phyloP scores from a whole-genome alignment of 1,284 basidiomycete genomes.

The Tilletia horrida region DNA sequence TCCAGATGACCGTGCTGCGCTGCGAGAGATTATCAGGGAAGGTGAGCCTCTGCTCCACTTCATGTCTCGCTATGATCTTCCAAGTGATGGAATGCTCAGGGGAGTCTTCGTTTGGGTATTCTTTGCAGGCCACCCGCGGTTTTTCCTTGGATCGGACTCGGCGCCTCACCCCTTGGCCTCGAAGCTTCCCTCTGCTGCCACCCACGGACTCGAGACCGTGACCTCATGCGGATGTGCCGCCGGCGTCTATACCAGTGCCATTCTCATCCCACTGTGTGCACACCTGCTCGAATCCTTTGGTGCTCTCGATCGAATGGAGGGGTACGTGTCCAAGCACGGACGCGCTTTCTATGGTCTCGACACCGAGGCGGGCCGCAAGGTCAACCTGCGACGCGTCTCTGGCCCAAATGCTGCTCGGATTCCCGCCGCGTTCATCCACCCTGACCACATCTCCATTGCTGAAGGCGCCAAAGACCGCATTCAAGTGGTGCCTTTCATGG shows the following conservation, averaged over 20 bases:
- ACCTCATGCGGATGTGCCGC: slow-evolving; percentile 48
- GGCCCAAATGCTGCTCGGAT: slow-evolving; percentile 27
- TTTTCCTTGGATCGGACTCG: slow-evolving; percentile 96
- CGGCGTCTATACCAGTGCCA: slow-evolving; percentile 52
- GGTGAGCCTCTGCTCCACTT: slow-evolving; percentile 24
- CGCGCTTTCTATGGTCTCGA: slow-evolving; percentile 47
- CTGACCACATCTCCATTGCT: slow-evolving; percentile 23
- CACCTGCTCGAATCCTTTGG: slow-evolving; percentile 52
- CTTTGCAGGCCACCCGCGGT: slow-evolving; percentile 82
- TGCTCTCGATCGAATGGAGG: slow-evolving; percentile 46
- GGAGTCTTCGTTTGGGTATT: not conserved
- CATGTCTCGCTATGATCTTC: slow-evolving; percentile 13
- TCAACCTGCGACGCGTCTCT: slow-evolving; percentile 31
- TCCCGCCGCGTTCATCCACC: slow-evolving; percentile 44
- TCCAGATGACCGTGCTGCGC: slow-evolving; percentile 81
- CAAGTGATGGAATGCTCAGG: not conserved
- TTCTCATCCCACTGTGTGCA: slow-evolving; percentile 52
- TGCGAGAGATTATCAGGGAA: slow-evolving; percentile 70
- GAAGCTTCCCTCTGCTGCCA: slow-evolving; percentile 65
- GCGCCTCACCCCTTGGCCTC: slow-evolving; percentile 82
- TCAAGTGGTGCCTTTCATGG: slow-evolving; percentile 83
- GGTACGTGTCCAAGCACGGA: slow-evolving; percentile 46
- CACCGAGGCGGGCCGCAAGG: slow-evolving; percentile 20
- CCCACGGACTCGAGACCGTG: slow-evolving; percentile 32
- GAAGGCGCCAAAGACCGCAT: slow-evolving; percentile 46